These are phyloP conservation scores for Fusarium staphyleae DNA, from an alignment of 2,329 filamentous ascomycete species.

Conservation along the genomic window DNA sequence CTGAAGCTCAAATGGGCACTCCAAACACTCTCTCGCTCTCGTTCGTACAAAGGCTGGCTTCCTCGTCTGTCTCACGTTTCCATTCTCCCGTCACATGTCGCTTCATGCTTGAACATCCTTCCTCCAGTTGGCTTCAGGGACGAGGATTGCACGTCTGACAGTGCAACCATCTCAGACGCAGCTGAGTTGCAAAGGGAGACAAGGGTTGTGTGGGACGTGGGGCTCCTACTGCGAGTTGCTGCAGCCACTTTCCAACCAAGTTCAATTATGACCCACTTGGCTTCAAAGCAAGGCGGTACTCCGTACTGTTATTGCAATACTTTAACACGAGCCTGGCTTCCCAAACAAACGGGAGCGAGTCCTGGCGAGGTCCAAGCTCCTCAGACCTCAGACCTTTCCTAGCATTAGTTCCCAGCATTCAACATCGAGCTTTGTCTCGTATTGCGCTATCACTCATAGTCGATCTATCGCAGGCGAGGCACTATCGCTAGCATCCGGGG, in stretches of 20 bases:
- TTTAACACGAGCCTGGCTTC: constrained; percentile 13
- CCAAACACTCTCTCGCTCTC: background rate
- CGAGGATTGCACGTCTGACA: constrained; percentile 34
- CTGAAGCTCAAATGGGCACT: background rate
- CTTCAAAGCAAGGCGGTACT: constrained; percentile 15
- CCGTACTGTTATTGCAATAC: constrained; percentile 34
- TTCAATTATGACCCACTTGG: constrained; percentile 29
- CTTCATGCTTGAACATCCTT: constrained; percentile 24
- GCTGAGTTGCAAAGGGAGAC: constrained; percentile 22
- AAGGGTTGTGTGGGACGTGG: constrained; percentile 28
- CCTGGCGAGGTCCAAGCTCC: constrained; percentile 35
- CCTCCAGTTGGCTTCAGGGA: constrained; percentile 30
- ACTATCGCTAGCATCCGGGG: constrained; percentile 25
- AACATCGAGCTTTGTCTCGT: constrained; percentile 8
- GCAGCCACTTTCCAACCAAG: constrained; percentile 35
- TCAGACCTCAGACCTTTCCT: too few relatives aligned
- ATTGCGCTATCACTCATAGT: constrained; percentile 19
- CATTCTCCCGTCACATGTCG: constrained; percentile 22
- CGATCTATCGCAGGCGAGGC: constrained; percentile 1
- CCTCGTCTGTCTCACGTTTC: constrained; percentile 12
- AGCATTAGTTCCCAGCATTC: constrained; percentile 10
- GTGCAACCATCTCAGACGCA: constrained; percentile 37
- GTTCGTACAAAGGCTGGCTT: constrained; percentile 11
- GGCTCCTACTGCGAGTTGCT: constrained; percentile 28
- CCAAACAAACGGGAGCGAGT: constrained; percentile 9